Percentiles rank a stretch among this genome's conserved stretches.
Evolutionary conservation across 257 asterid genomes (phyloP).

Genomic region (Plantago elongata): DNA sequence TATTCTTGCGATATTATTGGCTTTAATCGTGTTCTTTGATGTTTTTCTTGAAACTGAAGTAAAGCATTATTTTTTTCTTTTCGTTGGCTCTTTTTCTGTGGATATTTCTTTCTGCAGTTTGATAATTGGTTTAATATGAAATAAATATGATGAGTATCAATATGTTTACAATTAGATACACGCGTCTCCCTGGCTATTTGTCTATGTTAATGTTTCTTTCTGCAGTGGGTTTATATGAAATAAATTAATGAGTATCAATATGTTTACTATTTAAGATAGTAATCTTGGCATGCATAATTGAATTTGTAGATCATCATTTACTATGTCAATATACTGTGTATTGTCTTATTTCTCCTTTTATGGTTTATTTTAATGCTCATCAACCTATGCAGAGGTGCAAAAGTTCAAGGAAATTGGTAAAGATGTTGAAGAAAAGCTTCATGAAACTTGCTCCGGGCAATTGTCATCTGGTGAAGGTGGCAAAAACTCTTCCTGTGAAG

Average conservation of each 20-base stretch:
- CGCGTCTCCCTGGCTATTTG: no score
- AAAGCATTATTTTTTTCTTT: no score
- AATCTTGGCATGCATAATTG: not conserved
- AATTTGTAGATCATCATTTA: not conserved
- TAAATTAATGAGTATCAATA: no score
- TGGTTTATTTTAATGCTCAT: constrained; percentile 10
- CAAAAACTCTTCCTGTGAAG: constrained; percentile 11
- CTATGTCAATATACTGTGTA: not conserved
- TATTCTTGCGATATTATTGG: not conserved
- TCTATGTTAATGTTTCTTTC: no score
- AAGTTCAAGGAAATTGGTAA: constrained; percentile 50
- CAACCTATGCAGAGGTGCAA: constrained; percentile 51
- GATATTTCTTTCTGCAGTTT: no score
- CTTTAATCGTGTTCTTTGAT: not conserved
- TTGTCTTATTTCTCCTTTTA: constrained; percentile 1
- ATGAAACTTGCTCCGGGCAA: constrained; percentile 3
- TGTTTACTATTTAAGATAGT: no score
- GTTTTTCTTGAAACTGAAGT: not conserved
- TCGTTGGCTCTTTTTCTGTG: no score
- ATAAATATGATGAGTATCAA: no score
- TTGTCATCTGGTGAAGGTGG: constrained; percentile 18
- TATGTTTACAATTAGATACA: no score
- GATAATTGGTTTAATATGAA: no score
- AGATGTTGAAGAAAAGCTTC: constrained; percentile 20
- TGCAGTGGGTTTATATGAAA: no score